Evolutionary conservation across 805 yeast species (phyloP), one percentile per base, ranked within the genome.

Genomic region (Komagataella pastoris): DNA sequence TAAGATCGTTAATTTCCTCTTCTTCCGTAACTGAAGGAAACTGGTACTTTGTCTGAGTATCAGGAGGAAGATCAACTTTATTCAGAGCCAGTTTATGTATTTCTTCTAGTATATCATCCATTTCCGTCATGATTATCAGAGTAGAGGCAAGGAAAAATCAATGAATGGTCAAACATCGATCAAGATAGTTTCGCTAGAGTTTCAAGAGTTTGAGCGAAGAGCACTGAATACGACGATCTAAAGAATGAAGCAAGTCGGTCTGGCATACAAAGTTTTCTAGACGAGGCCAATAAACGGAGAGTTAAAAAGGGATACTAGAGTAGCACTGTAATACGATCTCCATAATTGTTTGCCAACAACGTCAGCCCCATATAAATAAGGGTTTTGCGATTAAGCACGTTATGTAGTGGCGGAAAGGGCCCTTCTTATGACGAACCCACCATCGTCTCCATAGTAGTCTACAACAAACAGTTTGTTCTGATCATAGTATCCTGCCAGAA

Each of bases 1-100:
- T 61, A 5, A 76, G 61, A 23, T 61, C 57, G 6, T 49, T 48
- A 7, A 57, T 50, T 12, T 53, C 50, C 48, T 54, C 58, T 10
- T 52, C 54, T 2, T 47, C 50, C 1, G 61, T 49, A 3, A 51
- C 51, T 6, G 46, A 24, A 1, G 55, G 51, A 7, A 50, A 36
- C 6, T n/a, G 40, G 36, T 50, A 56, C 14, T 48, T 18, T 1
- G 65, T 52, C 7, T 48, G 7, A 7, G 54, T 53, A 10, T 49
- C 36, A 7, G 63, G 60, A 30, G 40, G 14, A 30, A 30, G 40
- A 30, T 30, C 40, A 30, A 30, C 40, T 10, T 30, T 30, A 8
- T 30, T 30, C 40, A 30, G 8, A 30, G 40, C 14, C 14, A 30
- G 14, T 5, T 30, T 10, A 4, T 30, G 40, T 10, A 30, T 30